Base-by-base conservation (phyloP, 768 basidiomycete genomes). In the Termitomyces sp. region DNA sequence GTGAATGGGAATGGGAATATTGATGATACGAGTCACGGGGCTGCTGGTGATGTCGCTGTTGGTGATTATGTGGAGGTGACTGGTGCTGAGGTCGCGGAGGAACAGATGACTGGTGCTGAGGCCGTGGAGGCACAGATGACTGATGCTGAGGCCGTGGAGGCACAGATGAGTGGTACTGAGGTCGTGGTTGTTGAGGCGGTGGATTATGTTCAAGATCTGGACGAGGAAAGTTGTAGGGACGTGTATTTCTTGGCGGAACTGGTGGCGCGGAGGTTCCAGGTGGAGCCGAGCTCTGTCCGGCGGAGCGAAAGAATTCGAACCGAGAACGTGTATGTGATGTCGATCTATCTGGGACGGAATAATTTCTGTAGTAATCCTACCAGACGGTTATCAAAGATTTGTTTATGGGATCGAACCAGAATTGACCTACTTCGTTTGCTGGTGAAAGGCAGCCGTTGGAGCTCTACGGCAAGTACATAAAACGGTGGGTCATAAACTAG, bases 361-460 rank as follows among this genome's bases (percentile, higher is more conserved):
- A 70, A 50, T 72, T 78, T 59, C 87, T 76, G 69, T 88, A 90
- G 64, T 75, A 85, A 44, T 72, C 76, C 83, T 85, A 56, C 9
- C 9, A 46, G 6, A 31, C 27, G 49, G 16, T 6, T 53, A 26
- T 56, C n/a, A 61, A 44, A 39, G 6, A 10, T 34, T n/a, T 39
- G 20, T 27, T 18, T n/a, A n/a, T n/a, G n/a, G 1, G 22, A 29
- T 29, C n/a, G 0, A 53, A 9, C 20, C 46, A 22, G 14, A 1
- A 56, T 20, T 36, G 37, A 61, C 68, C 20, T 48, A 85, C 85
- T 76, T 92, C 90, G 53, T 88, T 80, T 9, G 67, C 72, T 3
- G 70, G 70, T 1, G 81, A 68, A 31, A 92, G 74, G 66, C 88
- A 90, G 2, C 89, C 88, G 63, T 84, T 81, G 18, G 69, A 63